A percentile compares a stretch with the other conserved stretches of the same genome.
Conservation (phyloP, 2,329 filamentous ascomycete genomes). For the Aspergillus carbonarius region DNA sequence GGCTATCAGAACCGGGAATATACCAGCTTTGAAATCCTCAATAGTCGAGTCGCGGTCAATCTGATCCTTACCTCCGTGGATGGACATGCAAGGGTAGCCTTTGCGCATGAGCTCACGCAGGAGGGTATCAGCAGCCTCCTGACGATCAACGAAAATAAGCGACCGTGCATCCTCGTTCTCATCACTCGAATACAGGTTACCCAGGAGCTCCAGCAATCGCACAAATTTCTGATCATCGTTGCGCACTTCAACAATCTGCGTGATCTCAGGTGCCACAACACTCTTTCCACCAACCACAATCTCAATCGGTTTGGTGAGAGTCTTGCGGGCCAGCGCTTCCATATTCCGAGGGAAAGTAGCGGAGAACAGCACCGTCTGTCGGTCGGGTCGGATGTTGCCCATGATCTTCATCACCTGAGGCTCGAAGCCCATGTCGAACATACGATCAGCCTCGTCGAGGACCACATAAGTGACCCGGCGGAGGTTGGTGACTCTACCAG, state of each 20-base stretch:
- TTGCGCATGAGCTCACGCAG: constrained; percentile 77
- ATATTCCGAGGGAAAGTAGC: constrained; percentile 95
- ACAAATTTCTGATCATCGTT: constrained; percentile 81
- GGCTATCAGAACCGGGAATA: constrained; percentile 85
- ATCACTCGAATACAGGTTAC: constrained; percentile 70
- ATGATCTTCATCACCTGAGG: constrained; percentile 98
- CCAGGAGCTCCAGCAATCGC: constrained; percentile 80
- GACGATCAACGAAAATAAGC: constrained; percentile 87
- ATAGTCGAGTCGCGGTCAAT: constrained; percentile 91
- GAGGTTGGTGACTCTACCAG: constrained; percentile 90
- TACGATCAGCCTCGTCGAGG: constrained; percentile 93
- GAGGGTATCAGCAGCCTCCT: constrained; percentile 82
- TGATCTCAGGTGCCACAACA: constrained; percentile 69
- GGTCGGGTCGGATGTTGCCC: constrained; percentile 83
- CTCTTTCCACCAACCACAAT: constrained; percentile 88
- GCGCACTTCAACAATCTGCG: constrained; percentile 85
- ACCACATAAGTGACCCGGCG: constrained; percentile 89
- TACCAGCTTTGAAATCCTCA: constrained; percentile 87
- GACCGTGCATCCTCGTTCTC: constrained; percentile 86
- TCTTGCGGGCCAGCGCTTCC: constrained; percentile 85
- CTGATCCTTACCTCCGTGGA: constrained; percentile 92
- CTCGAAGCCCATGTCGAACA: constrained; percentile 99
- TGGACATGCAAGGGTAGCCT: constrained; percentile 87
- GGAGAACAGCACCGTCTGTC: constrained; percentile 93
- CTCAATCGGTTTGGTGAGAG: constrained; percentile 79